Base-by-base conservation (phyloP, 1,284 basidiomycete species). In the Heliocybe sulcata region DNA sequence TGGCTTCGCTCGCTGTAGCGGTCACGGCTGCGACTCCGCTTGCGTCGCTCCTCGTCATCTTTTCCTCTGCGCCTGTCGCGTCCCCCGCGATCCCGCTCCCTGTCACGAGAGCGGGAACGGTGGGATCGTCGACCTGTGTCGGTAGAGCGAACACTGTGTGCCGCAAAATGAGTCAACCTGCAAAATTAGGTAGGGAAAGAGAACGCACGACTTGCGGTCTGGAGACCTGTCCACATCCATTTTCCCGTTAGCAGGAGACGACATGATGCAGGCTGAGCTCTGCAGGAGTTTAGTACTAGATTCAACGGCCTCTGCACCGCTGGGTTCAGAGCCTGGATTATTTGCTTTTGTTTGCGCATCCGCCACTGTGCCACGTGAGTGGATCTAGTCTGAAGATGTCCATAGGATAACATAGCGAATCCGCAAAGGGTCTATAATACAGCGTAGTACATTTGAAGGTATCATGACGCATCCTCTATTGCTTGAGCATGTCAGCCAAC, bases 81-180 rank as follows among this genome's bases (percentile, higher is more conserved):
- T 33, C 70, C 71, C 45, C 70, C 71, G 38, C 69, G 63, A n/a
- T 70, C 70, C 14, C 65, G 65, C 33, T 71, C 66, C 4, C 60
- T 73, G 25, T 80, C 77, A 45, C 71, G 71, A 35, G 88, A 90
- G 52, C 72, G 71, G 22, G 89, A 90, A 58, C 82, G 77, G 63
- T 88, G 85, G 45, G 87, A 90, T 57, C 78, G 77, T 61, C 76
- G 77, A 31, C 86, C 88, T 20, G 87, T 90, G 64, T 89, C 87
- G 45, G 81, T 81, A 12, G 87, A 90, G 65, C 80, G 80, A 64
- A 49, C 27, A 16, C 83, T 83, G 60, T 83, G 81, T 60, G 83
- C 82, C 54, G 83, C 19, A 45, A 8, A 12, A 33, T 23, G 26
- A 23, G 45, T 53, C 55, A 51, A 55, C 56, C 54, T 19, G 49